Evolutionary conservation across 345 rosid species (phyloP).

Genomic region (Luvunga scandens): DNA sequence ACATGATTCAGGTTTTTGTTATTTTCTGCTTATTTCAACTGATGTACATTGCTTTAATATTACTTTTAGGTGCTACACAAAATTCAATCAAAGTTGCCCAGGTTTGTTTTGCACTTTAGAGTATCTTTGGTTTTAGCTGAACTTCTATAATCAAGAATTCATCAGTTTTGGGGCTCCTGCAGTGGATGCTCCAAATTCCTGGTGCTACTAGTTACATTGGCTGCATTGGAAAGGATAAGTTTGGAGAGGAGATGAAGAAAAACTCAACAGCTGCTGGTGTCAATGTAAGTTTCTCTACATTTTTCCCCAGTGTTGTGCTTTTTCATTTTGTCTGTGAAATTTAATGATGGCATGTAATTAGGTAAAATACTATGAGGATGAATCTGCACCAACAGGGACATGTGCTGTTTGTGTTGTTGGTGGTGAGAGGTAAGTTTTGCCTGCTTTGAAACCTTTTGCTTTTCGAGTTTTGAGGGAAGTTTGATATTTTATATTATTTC

Average conservation of each 20-base stretch:
- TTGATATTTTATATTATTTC: not conserved
- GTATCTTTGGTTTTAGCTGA: not conserved
- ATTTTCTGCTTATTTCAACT: not conserved
- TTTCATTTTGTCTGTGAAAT: not conserved
- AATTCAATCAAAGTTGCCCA: slow-evolving; percentile 93
- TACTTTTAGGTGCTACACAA: slow-evolving; percentile 68
- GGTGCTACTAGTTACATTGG: slow-evolving; percentile 88
- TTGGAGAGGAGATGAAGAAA: slow-evolving; percentile 96
- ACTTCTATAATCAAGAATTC: not conserved
- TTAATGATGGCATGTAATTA: slow-evolving; percentile 20
- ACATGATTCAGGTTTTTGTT: not conserved
- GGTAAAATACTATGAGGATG: slow-evolving; percentile 91
- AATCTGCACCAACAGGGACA: slow-evolving; percentile 77
- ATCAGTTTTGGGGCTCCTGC: slow-evolving; percentile 1
- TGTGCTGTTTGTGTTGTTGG: slow-evolving; percentile 95
- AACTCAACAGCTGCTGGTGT: slow-evolving; percentile 66
- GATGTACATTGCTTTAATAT: not conserved
- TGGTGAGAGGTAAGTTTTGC: slow-evolving; percentile 77
- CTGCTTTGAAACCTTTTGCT: not conserved
- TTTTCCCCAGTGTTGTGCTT: not conserved
- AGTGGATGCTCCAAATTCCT: slow-evolving; percentile 98
- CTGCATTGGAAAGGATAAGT: slow-evolving; percentile 89
- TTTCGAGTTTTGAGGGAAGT: not conserved
- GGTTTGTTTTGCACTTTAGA: slow-evolving; percentile 30
- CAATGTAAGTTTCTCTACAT: slow-evolving; percentile 42